phyloP scores from a whole-genome alignment of 345 rosid genomes.

The Acer negundo region DNA sequence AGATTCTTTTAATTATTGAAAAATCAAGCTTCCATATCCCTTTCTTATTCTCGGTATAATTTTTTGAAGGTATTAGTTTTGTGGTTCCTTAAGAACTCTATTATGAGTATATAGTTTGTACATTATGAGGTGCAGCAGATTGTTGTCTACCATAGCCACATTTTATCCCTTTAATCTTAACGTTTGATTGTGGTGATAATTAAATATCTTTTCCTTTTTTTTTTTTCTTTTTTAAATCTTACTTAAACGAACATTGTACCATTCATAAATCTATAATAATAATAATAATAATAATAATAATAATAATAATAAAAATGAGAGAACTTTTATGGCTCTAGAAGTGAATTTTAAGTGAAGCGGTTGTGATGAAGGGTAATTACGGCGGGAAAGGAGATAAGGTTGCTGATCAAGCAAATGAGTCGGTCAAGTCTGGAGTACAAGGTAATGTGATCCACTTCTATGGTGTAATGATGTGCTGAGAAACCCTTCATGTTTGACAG shows the following conservation, averaged over 20 bases:
- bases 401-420: conserved; percentile 3
- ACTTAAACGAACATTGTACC: background rate
- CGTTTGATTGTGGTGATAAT: background rate
- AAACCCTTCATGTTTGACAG: background rate
- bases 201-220: background rate
- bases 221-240: background rate
- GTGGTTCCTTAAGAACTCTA: background rate
- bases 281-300: background rate
- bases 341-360: background rate
- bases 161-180: background rate
- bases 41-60: background rate
- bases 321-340: background rate
- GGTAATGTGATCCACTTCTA: conserved; percentile 20
- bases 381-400: conserved; percentile 5
- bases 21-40: background rate
- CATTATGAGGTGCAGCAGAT: background rate
- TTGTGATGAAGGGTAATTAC: conserved; percentile 21
- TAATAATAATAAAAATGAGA: background rate
- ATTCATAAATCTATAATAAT: background rate
- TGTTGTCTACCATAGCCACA: background rate
- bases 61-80: background rate
- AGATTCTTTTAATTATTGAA: background rate
- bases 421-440: conserved; percentile 12
- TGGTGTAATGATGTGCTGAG: background rate
- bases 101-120: background rate